These are phyloP conservation scores for Boletellus sp. DNA, from an alignment of 768 basidiomycete genomes.

Conservation along the genomic window DNA sequence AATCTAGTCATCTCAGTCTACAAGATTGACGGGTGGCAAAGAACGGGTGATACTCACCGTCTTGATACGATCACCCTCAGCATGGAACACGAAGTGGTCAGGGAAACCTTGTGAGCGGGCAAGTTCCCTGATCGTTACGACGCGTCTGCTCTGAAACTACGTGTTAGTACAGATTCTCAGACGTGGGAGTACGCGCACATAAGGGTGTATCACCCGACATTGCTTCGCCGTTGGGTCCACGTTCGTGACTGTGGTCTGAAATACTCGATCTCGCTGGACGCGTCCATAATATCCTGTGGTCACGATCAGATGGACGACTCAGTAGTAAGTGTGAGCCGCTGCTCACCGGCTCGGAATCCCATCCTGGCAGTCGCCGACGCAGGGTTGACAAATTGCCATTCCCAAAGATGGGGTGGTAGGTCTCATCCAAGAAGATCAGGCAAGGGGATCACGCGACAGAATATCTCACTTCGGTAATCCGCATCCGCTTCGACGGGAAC, in stretches of 20 bases:
- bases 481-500: slow-evolving; percentile 56
- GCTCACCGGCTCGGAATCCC: slow-evolving; percentile 50
- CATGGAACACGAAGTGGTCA: slow-evolving; percentile 63
- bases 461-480: slow-evolving; percentile 57
- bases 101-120: slow-evolving; percentile 83
- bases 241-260: slow-evolving; percentile 76
- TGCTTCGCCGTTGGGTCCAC: slow-evolving; percentile 79
- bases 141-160: slow-evolving; percentile 53
- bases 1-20: slow-evolving; percentile 44
- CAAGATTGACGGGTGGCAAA: not conserved
- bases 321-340: not conserved
- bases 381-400: slow-evolving; percentile 63
- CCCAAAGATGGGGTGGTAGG: slow-evolving; percentile 42
- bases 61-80: slow-evolving; percentile 48
- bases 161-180: not conserved
- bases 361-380: slow-evolving; percentile 50
- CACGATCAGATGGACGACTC: not conserved
- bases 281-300: slow-evolving; percentile 55
- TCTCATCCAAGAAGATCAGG: slow-evolving; percentile 3
- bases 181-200: slow-evolving; percentile 37
- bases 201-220: slow-evolving; percentile 62
- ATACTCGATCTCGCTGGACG: slow-evolving; percentile 50
- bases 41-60: slow-evolving; percentile 45
- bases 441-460: not conserved
- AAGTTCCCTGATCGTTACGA: slow-evolving; percentile 71